A percentile compares a stretch with the other conserved stretches of the same genome.
phyloP scores from a whole-genome alignment of 1,284 basidiomycete species.

The Taiwanofungus camphoratus region DNA sequence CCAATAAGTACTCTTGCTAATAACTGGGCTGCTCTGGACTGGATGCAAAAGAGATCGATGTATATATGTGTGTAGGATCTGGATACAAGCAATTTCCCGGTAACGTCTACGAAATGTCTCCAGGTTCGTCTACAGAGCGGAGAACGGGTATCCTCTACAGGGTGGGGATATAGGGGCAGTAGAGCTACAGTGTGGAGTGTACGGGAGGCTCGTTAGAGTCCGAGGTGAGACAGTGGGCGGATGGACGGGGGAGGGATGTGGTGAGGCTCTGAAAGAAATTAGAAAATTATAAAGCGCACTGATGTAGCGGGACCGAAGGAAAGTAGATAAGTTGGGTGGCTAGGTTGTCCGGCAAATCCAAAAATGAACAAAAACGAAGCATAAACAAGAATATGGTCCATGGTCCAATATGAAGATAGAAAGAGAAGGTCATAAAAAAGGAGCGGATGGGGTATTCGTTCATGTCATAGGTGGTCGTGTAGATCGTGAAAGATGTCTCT shows the following conservation, averaged over 20 bases:
- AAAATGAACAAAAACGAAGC: slow-evolving; percentile 9
- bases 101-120: too few relatives aligned
- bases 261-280: slow-evolving; percentile 2
- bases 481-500: slow-evolving; percentile 8
- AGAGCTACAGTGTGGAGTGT: neutral
- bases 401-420: slow-evolving; percentile 16
- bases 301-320: slow-evolving; percentile 9
- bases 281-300: slow-evolving; percentile 12
- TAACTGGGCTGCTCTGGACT: too few relatives aligned
- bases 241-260: neutral
- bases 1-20: neutral
- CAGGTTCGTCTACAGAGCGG: too few relatives aligned
- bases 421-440: slow-evolving; percentile 9
- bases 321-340: slow-evolving; percentile 9
- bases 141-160: slow-evolving; percentile 1
- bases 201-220: neutral
- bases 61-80: too few relatives aligned
- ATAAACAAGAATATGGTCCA: slow-evolving; percentile 13
- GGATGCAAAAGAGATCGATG: too few relatives aligned
- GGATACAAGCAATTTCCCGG: too few relatives aligned
- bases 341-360: slow-evolving; percentile 25
- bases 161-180: neutral
- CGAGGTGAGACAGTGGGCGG: neutral
- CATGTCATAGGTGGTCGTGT: slow-evolving; percentile 13
- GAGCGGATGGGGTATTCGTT: slow-evolving; percentile 10